These are phyloP conservation scores for Quercus bicolor DNA, from an alignment of 306 rosid species.

Conservation along the genomic window DNA sequence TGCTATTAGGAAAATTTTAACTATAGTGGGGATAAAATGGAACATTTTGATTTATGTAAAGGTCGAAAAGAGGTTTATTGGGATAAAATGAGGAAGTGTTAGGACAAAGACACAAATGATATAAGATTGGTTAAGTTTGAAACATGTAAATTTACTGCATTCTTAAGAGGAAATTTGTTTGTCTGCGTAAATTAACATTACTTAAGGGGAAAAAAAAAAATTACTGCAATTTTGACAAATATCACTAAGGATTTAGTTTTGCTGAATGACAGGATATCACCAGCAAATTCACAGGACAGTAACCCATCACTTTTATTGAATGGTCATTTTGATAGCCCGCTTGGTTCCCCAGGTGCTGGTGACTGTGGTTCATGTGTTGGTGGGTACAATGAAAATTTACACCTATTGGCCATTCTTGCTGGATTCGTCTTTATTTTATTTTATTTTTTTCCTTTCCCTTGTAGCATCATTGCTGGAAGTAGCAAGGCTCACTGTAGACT, in stretches of 20 bases:
- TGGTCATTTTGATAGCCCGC: conserved; percentile 91
- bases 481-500: conserved; percentile 80
- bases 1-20: not conserved
- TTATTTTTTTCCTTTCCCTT: conserved; percentile 5
- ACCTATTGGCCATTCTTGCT: conserved; percentile 12
- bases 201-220: not conserved
- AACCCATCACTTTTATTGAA: conserved; percentile 84
- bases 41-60: not conserved
- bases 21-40: not conserved
- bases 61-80: not conserved
- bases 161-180: not conserved
- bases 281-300: conserved; percentile 57
- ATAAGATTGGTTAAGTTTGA: not conserved
- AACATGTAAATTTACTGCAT: not conserved
- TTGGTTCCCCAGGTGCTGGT: conserved; percentile 96
- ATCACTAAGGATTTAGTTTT: conserved; percentile 19
- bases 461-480: conserved; percentile 93
- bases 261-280: conserved; percentile 58
- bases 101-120: not conserved
- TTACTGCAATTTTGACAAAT: conserved; percentile 11
- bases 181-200: not conserved
- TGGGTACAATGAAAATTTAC: conserved; percentile 37
- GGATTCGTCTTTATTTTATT: conserved; percentile 1
- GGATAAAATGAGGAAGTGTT: not conserved
- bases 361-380: conserved; percentile 99